Conservation (phyloP, 192 early-diverging fungal species). For the Backusella tarrabulga region DNA sequence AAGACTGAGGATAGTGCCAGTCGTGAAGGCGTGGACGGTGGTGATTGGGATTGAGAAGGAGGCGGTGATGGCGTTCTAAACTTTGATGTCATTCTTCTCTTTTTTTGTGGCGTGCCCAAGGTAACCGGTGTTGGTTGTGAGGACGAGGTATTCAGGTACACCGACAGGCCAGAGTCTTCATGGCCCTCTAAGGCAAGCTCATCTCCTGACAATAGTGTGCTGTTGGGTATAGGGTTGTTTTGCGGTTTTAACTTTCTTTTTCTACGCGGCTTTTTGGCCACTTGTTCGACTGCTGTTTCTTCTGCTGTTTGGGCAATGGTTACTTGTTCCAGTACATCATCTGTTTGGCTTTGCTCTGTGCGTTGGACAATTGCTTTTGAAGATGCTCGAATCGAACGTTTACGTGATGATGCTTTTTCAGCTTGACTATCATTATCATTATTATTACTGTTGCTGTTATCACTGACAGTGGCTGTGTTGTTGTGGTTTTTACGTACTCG, state of each 20-base stretch:
- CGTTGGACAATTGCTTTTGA: constrained; percentile 1
- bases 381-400: constrained; percentile 5
- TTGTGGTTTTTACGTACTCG: neutral
- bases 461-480: neutral
- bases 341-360: neutral
- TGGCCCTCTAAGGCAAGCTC: neutral
- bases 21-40: neutral
- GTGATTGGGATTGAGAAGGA: neutral
- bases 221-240: neutral
- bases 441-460: neutral
- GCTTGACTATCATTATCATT: neutral
- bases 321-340: neutral
- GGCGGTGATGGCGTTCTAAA: neutral
- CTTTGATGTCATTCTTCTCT: neutral
- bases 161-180: neutral
- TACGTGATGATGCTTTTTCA: neutral
- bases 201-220: neutral
- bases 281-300: neutral
- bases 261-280: neutral
- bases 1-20: too few relatives aligned
- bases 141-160: neutral
- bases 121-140: neutral
- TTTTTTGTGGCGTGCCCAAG: neutral
- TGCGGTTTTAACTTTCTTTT: neutral
- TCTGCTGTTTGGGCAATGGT: neutral